These are phyloP conservation scores for Xylaria flabelliformis DNA, from an alignment of 495 filamentous ascomycete genomes.

Conservation along the genomic window DNA sequence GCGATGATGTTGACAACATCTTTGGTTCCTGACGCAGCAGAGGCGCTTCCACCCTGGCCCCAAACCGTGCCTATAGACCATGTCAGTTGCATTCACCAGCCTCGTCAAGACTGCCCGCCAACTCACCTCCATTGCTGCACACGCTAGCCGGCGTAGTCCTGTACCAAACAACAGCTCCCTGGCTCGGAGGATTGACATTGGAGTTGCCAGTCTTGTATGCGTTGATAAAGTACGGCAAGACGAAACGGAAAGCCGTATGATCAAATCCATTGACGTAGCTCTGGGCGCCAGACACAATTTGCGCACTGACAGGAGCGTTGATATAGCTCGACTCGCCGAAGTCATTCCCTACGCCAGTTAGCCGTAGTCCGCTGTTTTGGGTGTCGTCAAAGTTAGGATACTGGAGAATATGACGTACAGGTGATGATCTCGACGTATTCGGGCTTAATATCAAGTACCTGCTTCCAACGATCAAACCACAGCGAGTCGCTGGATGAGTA, in stretches of 20 bases:
- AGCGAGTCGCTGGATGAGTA: conserved; percentile 72
- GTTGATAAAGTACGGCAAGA: conserved; percentile 69
- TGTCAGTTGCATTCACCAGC: conserved; percentile 31
- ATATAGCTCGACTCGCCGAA: conserved; percentile 81
- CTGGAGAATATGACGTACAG: conserved; percentile 30
- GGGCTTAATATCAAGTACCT: conserved; percentile 67
- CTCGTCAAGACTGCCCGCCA: conserved; percentile 36
- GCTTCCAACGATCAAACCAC: conserved; percentile 78
- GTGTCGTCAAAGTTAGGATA: neutral
- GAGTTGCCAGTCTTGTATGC: conserved; percentile 64
- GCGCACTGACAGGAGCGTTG: conserved; percentile 57
- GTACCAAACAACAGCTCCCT: conserved; percentile 71
- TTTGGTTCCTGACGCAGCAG: conserved; percentile 47
- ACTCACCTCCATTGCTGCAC: conserved; percentile 49
- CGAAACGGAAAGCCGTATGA: conserved; percentile 50
- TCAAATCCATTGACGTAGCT: conserved; percentile 54
- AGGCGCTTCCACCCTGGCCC: conserved; percentile 51
- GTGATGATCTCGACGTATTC: conserved; percentile 67
- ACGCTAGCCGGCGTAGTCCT: conserved; percentile 52
- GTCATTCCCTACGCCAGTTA: conserved; percentile 69
- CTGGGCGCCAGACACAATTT: conserved; percentile 58
- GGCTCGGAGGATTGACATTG: conserved; percentile 48
- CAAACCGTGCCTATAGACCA: conserved; percentile 46
- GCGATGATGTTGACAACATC: conserved; percentile 57
- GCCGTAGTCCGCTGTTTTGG: neutral